phyloP scores from a whole-genome alignment of 192 early-diverging fungal species.

The Backusella morwellensis region DNA sequence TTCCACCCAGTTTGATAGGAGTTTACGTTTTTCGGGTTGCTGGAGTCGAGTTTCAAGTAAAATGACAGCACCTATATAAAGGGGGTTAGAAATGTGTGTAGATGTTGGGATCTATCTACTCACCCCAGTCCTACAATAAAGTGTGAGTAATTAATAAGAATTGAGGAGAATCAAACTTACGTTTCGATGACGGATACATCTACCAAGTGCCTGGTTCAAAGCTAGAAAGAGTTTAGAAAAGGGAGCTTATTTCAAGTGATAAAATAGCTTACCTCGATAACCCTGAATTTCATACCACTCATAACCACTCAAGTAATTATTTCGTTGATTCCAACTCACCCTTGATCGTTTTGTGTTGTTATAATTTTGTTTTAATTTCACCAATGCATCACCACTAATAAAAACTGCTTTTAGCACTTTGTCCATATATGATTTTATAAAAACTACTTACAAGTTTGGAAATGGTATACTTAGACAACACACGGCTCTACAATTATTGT shows the following conservation, averaged over 20 bases:
- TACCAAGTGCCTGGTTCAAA: slow-evolving; percentile 36
- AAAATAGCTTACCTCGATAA: slow-evolving; percentile 16
- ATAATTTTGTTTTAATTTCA: slow-evolving; percentile 46
- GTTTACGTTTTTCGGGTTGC: slow-evolving; percentile 33
- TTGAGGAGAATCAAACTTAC: not conserved
- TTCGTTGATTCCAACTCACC: not conserved
- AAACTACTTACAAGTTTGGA: slow-evolving; percentile 24
- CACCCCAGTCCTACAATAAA: slow-evolving; percentile 34
- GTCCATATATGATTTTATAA: not conserved
- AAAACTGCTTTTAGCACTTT: not conserved
- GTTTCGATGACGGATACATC: slow-evolving; percentile 35
- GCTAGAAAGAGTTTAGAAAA: slow-evolving; percentile 9
- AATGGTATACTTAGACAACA: slow-evolving; percentile 66
- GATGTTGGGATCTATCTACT: not conserved
- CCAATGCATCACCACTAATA: slow-evolving; percentile 45
- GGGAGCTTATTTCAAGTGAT: not conserved
- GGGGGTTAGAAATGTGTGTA: no score
- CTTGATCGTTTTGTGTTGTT: slow-evolving; percentile 15
- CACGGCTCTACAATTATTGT: slow-evolving; percentile 63
- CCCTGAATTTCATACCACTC: slow-evolving; percentile 33
- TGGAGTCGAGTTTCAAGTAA: slow-evolving; percentile 54
- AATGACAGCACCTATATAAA: slow-evolving; percentile 55
- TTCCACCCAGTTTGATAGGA: slow-evolving; percentile 69
- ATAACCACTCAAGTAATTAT: not conserved
- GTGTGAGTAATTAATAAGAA: not conserved